Conservation (phyloP, 2,329 filamentous ascomycete genomes). For the Exophiala aquamarina region DNA sequence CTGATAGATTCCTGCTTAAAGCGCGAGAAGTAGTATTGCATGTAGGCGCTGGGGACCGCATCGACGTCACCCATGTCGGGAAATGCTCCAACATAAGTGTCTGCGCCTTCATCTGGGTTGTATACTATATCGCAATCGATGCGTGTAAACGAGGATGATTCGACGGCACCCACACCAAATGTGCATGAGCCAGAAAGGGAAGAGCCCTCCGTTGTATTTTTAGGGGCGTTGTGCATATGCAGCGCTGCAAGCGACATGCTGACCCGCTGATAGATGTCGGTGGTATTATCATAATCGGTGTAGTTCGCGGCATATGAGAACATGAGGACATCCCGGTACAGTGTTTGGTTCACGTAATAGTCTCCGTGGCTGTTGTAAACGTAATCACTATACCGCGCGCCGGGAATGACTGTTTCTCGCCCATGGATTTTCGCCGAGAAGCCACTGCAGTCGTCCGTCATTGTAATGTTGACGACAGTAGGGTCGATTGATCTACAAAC, state of each 20-base stretch:
- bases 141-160: slow-evolving; percentile 6
- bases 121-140: slow-evolving; percentile 4
- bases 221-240: slow-evolving; percentile 5
- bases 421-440: too few relatives aligned
- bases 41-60: neutral
- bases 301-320: neutral
- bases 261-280: neutral
- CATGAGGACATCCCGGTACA: slow-evolving; percentile 4
- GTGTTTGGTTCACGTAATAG: neutral
- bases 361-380: neutral
- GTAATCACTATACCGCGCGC: neutral
- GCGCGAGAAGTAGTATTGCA: neutral
- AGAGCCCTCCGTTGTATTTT: too few relatives aligned
- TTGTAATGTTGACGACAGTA: slow-evolving; percentile 1
- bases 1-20: slow-evolving; percentile 2
- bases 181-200: neutral
- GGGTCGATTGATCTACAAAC: slow-evolving; percentile 6
- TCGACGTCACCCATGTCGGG: neutral
- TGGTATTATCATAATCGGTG: neutral
- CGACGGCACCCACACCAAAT: slow-evolving; percentile 7
- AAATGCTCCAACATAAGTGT: slow-evolving; percentile 1
- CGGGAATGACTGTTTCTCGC: slow-evolving; percentile 9
- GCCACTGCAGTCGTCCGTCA: slow-evolving; percentile 1
- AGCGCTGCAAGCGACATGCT: slow-evolving; percentile 6
- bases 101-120: neutral